Evolutionary conservation across 257 asterid genomes (phyloP).

Genomic region (Scutellaria galericulata): DNA sequence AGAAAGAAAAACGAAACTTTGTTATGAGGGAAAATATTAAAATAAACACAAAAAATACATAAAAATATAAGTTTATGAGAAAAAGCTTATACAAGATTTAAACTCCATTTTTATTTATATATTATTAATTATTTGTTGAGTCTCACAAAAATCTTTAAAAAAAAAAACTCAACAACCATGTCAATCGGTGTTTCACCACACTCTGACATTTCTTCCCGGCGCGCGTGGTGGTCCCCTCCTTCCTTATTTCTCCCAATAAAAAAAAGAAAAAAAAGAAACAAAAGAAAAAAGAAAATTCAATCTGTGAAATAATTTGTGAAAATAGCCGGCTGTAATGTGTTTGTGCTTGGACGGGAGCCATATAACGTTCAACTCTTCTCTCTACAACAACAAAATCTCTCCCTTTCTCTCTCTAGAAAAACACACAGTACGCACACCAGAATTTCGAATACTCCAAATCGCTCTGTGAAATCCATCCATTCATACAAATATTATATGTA

Average conservation of each 20-base stretch:
- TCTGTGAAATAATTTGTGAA: conserved; percentile 9
- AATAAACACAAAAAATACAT: too few relatives aligned
- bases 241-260: too few relatives aligned
- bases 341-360: conserved; percentile 43
- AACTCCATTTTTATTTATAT: too few relatives aligned
- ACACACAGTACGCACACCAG: conserved; percentile 39
- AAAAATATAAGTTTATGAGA: too few relatives aligned
- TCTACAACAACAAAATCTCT: conserved; percentile 27
- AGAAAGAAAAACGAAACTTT: too few relatives aligned
- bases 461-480: conserved; percentile 26
- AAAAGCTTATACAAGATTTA: too few relatives aligned
- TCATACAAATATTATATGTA: not conserved
- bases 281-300: conserved; percentile 3
- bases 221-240: conserved; percentile 27
- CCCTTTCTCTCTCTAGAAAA: conserved; percentile 15
- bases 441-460: conserved; percentile 40
- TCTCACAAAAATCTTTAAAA: too few relatives aligned
- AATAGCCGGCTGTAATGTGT: conserved; percentile 43
- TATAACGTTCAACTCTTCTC: conserved; percentile 42
- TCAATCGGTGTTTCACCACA: not conserved
- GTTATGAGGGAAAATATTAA: too few relatives aligned
- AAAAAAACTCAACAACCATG: not conserved
- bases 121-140: too few relatives aligned
- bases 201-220: conserved; percentile 23
- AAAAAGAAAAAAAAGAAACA: not conserved